Evolutionary conservation across 2,329 filamentous ascomycete species (phyloP), one percentile per base, ranked within the genome.

Genomic region (Trichophyton verrucosum): DNA sequence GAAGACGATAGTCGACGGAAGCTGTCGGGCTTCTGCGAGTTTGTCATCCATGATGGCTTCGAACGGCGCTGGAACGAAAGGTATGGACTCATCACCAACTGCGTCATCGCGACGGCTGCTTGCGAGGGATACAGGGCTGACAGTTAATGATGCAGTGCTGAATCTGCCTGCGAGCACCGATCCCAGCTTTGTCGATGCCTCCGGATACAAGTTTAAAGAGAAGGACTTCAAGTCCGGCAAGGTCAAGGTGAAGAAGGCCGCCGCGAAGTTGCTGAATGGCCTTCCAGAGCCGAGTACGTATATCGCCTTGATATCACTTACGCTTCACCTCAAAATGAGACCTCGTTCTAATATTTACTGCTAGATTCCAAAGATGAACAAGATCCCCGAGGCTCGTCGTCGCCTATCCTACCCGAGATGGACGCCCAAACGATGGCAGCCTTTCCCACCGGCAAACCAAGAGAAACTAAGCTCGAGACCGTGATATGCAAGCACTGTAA

Each of bases 401-500:
- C 76, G 0, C 76, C 76, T 2, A 73, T 75, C 22, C 69, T 77
- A n/a, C 76, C 76, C 3, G 71, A 84, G 59, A 81, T 96, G 58
- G 89, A 95, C 68, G 86, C 91, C 63, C 83, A 80, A 63, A 85
- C 88, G 13, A 83, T 88, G 66, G 85, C 89, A 63, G 88, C 88
- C 3, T 96, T 96, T 73, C 80, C 85, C 3, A 91, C 86, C 55
- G 89, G 90, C 64, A 85, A 87, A 61, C 90, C 91, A 0, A 81
- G 95, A 66, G 86, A 91, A 67, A 91, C 96, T 69, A 80, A 80
- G 61, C 82, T 88, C 9, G 89, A 95, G 64, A 81, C 89, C 8
- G 85, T 94, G 58, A 81, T 87, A 66, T 99, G 92, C 81, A 96
- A 94, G 72, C 90, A 95, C 72, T 99, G 92, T 77, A 96, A 94